Percentiles rank a stretch among this genome's conserved stretches.
Conservation (phyloP, 2,329 filamentous ascomycete genomes). For the Penicillium sp. region DNA sequence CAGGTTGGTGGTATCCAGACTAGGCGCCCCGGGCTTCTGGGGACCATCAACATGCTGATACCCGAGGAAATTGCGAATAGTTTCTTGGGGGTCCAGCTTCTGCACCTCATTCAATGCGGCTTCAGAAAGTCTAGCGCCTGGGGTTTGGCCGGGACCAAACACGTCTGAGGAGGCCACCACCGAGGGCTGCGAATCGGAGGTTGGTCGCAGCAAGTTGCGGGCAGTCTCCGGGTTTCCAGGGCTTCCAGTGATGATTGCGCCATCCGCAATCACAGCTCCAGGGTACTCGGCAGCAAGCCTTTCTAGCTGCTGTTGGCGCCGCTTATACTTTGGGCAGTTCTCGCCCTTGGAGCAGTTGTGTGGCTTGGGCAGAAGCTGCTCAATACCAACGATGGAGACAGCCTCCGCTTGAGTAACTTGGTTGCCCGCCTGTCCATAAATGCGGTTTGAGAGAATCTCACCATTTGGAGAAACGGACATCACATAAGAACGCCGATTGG, state of each 20-base stretch:
- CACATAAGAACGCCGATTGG: neutral
- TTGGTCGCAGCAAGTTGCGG: slow-evolving; percentile 59
- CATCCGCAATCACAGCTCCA: slow-evolving; percentile 66
- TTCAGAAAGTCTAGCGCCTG: slow-evolving; percentile 68
- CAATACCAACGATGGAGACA: slow-evolving; percentile 86
- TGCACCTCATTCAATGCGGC: slow-evolving; percentile 67
- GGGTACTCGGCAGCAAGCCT: slow-evolving; percentile 65
- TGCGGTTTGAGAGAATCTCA: slow-evolving; percentile 3
- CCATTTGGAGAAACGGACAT: neutral
- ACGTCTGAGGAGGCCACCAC: slow-evolving; percentile 89
- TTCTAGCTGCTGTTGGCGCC: slow-evolving; percentile 71
- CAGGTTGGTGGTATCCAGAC: slow-evolving; percentile 20
- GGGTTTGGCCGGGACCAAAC: slow-evolving; percentile 66
- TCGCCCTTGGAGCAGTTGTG: slow-evolving; percentile 85
- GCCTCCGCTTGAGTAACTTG: slow-evolving; percentile 65
- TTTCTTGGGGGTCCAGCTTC: slow-evolving; percentile 80
- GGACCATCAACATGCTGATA: slow-evolving; percentile 70
- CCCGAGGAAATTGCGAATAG: slow-evolving; percentile 83
- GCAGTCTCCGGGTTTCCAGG: slow-evolving; percentile 71
- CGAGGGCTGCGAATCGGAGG: slow-evolving; percentile 74
- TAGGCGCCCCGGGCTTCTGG: too few relatives aligned
- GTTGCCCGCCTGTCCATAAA: slow-evolving; percentile 12
- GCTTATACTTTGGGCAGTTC: slow-evolving; percentile 79
- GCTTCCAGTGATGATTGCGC: too few relatives aligned
- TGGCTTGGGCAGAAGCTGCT: slow-evolving; percentile 79